phyloP scores from a whole-genome alignment of 2,329 filamentous ascomycete species.

The Periconia macrospinosa region DNA sequence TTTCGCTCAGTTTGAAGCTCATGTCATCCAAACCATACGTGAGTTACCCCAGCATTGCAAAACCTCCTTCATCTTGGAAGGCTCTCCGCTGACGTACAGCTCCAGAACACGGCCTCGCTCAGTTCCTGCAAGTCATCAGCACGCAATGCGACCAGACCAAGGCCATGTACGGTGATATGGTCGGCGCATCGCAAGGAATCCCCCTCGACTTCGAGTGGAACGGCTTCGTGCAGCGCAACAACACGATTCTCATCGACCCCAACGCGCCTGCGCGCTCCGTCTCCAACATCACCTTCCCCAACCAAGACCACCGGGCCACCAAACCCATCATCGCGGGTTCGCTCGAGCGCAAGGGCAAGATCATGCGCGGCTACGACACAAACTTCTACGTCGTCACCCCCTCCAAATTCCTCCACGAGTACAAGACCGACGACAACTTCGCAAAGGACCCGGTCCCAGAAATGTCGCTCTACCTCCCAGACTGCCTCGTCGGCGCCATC shows the following conservation, averaged over 20 bases:
- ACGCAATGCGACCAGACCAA: constrained; percentile 81
- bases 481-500: constrained; percentile 74
- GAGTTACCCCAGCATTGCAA: background rate
- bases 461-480: constrained; percentile 86
- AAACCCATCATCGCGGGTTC: constrained; percentile 83
- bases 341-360: constrained; percentile 86
- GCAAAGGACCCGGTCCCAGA: constrained; percentile 78
- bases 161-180: constrained; percentile 81
- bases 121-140: constrained; percentile 79
- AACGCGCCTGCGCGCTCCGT: constrained; percentile 73
- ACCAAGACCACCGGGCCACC: constrained; percentile 80
- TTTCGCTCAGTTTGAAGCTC: constrained; percentile 83
- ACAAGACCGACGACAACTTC: constrained; percentile 84
- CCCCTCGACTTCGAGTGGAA: constrained; percentile 90
- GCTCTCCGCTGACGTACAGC: background rate
- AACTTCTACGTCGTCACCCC: constrained; percentile 91
- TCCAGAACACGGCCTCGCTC: constrained; percentile 70
- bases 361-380: constrained; percentile 78
- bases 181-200: constrained; percentile 74
- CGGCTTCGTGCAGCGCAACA: constrained; percentile 74
- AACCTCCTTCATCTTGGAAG: background rate
- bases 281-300: constrained; percentile 77
- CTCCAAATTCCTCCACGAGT: constrained; percentile 89
- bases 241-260: constrained; percentile 75
- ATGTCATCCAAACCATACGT: constrained; percentile 76